Base-by-base conservation (phyloP, 192 early-diverging fungal genomes). In the Coemansia sp. region DNA sequence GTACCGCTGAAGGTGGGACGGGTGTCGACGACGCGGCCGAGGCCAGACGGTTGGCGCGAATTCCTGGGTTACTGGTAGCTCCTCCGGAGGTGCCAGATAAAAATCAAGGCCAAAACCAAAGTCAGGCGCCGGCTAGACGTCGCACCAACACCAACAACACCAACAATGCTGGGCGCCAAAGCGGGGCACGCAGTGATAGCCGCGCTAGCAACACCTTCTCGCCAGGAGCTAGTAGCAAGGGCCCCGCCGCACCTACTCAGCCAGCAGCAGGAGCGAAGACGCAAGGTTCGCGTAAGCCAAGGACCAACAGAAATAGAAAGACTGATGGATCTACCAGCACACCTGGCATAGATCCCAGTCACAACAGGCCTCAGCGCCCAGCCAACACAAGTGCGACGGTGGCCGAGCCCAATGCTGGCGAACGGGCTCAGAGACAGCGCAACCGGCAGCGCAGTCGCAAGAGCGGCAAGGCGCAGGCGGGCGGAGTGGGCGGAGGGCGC, bases 401-500 rank as follows among this genome's bases (percentile, higher is more conserved):
- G 2, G 43, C 5, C 5, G 43, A 20, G 43, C 20, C 18, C n/a
- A 21, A 12, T 10, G 9, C 2, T 14, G 48, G 23, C 23, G 43
- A 20, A 45, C 18, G 18, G 43, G 18, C 18, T n/a, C 48, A 26
- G 48, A 26, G 5, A 12, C 48, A 52, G 48, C 25, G 25, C 21
- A 36, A 20, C 37, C 36, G 63, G 14, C 50, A 34, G 14, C 66
- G 62, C 47, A 62, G 47, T 0, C 67, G 62, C 25, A 69, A 61
- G 50, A 38, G 66, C 35, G 73, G 63, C 31, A 69, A 61, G 63
- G 47, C 41, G 6, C 65, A 61, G 52, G 37, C 50, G 14, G 35
- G 41, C 45, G 45, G 45, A 9, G 77, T 75, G 28, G 77, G 77
- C 28, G 72, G 77, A 20, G 77, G 77, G 12, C 77, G 77, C 28